Percentiles rank a stretch among this genome's conserved stretches.
Evolutionary conservation across 179 eudicot genomes (phyloP).

Genomic region (Corrigiola litoralis): DNA sequence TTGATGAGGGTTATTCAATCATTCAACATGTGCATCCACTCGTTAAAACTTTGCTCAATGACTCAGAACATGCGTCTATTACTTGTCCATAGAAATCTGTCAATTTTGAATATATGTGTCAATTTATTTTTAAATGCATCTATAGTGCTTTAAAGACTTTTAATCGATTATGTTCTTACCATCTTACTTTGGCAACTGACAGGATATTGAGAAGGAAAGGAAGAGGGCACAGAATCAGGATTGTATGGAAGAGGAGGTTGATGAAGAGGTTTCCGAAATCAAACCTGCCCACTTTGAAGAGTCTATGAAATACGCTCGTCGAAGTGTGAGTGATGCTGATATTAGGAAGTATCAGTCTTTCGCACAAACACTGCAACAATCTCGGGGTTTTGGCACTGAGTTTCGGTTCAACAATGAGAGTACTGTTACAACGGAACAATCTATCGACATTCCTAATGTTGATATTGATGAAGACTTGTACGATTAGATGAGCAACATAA

Average conservation of each 20-base stretch:
- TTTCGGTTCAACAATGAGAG: constrained; percentile 22
- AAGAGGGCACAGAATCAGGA: constrained; percentile 30
- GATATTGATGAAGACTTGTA: neutral
- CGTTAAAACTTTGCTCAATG: too few species aligned
- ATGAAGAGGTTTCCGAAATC: constrained; percentile 28
- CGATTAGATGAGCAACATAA: neutral
- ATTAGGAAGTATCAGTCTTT: constrained; percentile 30
- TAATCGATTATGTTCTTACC: too few species aligned
- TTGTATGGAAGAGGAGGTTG: constrained; percentile 29
- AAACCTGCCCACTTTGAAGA: constrained; percentile 34
- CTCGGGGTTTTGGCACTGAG: constrained; percentile 33
- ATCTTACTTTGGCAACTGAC: neutral
- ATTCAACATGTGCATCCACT: too few species aligned
- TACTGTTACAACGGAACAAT: neutral
- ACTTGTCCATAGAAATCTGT: too few species aligned
- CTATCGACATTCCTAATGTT: too few species aligned
- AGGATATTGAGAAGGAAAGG: constrained; percentile 33
- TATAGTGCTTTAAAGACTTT: too few species aligned
- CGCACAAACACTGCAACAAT: constrained; percentile 34
- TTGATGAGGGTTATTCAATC: too few species aligned
- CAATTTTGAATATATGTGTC: too few species aligned
- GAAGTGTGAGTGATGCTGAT: constrained; percentile 36
- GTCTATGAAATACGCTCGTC: constrained; percentile 34
- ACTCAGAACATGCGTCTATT: too few species aligned
- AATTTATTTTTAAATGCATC: too few species aligned